Evolutionary conservation across 208 protist genomes (phyloP).

Genomic region (Leishmania gerbilli): DNA sequence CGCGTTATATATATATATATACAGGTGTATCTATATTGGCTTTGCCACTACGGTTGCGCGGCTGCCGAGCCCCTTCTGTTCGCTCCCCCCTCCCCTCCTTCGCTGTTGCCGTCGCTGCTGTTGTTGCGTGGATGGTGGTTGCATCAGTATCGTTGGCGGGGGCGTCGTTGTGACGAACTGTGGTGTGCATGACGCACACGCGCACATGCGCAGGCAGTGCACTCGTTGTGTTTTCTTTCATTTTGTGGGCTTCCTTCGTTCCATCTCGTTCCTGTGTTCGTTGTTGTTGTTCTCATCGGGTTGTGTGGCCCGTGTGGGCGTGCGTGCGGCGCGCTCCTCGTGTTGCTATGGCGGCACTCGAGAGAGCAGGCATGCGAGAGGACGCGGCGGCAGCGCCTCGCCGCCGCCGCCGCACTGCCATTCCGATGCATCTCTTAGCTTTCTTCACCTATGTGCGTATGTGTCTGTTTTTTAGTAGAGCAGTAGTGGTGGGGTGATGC

Average conservation of each 20-base stretch:
- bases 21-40: background rate
- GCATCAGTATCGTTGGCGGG: background rate
- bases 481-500: background rate
- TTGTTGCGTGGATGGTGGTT: background rate
- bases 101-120: background rate
- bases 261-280: background rate
- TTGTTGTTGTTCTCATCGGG: background rate
- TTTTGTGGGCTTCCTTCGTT: conserved; percentile 2
- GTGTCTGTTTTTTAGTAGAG: background rate
- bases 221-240: background rate
- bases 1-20: background rate
- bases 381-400: background rate
- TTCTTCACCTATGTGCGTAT: background rate
- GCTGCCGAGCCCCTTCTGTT: background rate
- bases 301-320: background rate
- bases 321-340: background rate
- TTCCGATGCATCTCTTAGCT: background rate
- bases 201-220: background rate
- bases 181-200: background rate
- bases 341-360: background rate
- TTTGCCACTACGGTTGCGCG: background rate
- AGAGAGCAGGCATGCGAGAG: background rate
- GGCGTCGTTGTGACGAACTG: background rate
- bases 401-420: background rate
- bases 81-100: background rate